Evolutionary conservation across 441 rosid genomes (phyloP), one percentile per base, ranked within the genome.

Genomic region (Corymbia calophylla): DNA sequence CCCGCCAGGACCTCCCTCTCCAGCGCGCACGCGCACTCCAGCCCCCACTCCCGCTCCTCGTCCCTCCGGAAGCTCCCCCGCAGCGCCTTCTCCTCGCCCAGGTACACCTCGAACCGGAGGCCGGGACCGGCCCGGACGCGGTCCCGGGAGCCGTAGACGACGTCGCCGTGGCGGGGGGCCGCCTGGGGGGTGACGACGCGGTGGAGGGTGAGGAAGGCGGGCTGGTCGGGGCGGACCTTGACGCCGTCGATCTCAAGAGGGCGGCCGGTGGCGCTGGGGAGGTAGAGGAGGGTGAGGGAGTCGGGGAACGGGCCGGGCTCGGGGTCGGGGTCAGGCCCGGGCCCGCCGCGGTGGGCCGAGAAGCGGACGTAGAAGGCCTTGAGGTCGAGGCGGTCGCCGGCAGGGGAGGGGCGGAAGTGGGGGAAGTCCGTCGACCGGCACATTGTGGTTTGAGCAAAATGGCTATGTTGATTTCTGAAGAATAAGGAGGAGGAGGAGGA

Each of bases 271-370:
- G 92, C 88, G 25, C 96, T 94, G 0, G 97, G 97, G 19, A 95
- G 95, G 92, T 94, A 97, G 64, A 94, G 90, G 47, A 95, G 98
- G 32, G 99, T 96, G 87, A 97, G 95, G 19, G 95, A 94, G 8
- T 96, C 97, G 2, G 97, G 94, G 53, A 94, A 87, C 35, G 14
- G 35, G 49, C 48, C 29, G 5, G 48, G 11, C 3, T 9, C 39
- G 11, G 77, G 82, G 17, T 2, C 70, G 17, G 70, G 39, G 4
- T 35, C 39, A n/a, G n/a, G 8, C 32, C 0, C 48, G 8, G 48
- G 82, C 8, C 1, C 4, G n/a, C 70, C 62, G 5, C 86, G 82
- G 31, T 92, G 89, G 81, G 90, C 93, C 6, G 95, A 92, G 49
- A 98, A 90, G 66, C 97, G 93, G 48, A 96, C 92, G 56, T 87